Evolutionary conservation across 441 rosid species (phyloP), one percentile per base, ranked within the genome.

Genomic region (Populus tomentosa): DNA sequence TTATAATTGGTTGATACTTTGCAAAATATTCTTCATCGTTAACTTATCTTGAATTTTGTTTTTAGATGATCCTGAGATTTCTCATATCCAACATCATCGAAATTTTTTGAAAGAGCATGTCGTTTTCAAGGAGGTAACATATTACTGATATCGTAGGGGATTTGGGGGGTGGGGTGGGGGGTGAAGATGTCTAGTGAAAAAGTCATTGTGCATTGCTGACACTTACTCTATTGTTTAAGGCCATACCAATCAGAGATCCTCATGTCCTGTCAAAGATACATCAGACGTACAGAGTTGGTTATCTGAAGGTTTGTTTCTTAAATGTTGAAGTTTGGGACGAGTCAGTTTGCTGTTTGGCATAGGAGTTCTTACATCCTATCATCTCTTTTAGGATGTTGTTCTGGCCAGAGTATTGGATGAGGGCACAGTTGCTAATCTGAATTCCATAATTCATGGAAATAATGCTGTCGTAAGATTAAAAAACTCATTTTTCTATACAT

Each of bases 231-330:
- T 65, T 76, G 33, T 78, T 84, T 53, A 87, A 94, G 99, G 99
- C 93, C 74, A 89, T 97, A 85, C 95, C 97, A 62, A 93, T 97
- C 76, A 91, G 90, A 85, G 97, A 93, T 84, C 87, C 86, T 10
- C 42, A 85, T 72, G 98, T 95, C 84, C 83, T 94, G 72, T 97
- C 98, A 66, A 97, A 92, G 91, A 93, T 97, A 86, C 99, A 97
- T 80, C 98, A 93, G 84, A 97, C 99, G 4, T 95, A 93, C 75
- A 90, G 97, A 91, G 90, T 97, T 86, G 97, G 98, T 80, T 97
- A 91, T 86, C 81, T 97, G 83, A 94, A 97, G 98, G 99, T 94
- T 69, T 81, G 83, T 76, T 70, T 82, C 75, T 75, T 70, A 61
- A 77, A 67, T 61, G 76, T 62, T 74, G 67, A 67, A 67, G 70